A percentile compares a stretch with the other conserved stretches of the same genome.
These are phyloP conservation scores for Phytopythium mirpurense DNA, from an alignment of 352 stramenopile genomes.

Conservation along the genomic window DNA sequence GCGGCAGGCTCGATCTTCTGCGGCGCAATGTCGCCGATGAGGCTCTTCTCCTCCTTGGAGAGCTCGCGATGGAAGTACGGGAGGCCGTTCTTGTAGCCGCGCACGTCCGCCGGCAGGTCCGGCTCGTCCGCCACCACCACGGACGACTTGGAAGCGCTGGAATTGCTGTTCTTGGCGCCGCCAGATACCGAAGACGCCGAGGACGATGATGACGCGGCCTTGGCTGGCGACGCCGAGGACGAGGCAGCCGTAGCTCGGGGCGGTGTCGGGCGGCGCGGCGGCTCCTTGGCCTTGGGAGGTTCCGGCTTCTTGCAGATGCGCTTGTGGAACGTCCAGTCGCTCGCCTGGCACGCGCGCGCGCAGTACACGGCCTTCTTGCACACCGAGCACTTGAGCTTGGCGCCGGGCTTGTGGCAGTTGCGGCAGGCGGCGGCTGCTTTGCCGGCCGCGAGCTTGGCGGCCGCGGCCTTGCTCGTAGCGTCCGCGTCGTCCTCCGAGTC, in stretches of 20 bases:
- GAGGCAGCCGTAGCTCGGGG: too few relatives aligned
- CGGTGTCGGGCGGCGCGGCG: constrained; percentile 18
- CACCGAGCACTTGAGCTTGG: constrained; percentile 84
- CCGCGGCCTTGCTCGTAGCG: constrained; percentile 7
- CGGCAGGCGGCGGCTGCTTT: constrained; percentile 34
- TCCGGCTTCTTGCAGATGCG: constrained; percentile 85
- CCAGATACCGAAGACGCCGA: constrained; percentile 9
- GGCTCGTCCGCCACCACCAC: constrained; percentile 67
- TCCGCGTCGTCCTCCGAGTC: constrained; percentile 37
- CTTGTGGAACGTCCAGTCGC: constrained; percentile 86
- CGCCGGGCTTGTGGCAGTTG: constrained; percentile 72
- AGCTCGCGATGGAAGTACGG: constrained; percentile 98
- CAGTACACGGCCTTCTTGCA: constrained; percentile 87
- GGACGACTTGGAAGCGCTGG: constrained; percentile 19
- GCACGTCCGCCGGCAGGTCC: constrained; percentile 50
- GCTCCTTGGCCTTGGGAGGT: constrained; percentile 39
- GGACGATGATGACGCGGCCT: constrained; percentile 9
- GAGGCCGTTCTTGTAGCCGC: constrained; percentile 81
- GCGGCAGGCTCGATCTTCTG: constrained; percentile 71
- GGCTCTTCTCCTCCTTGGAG: constrained; percentile 91
- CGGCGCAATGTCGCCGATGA: constrained; percentile 95
- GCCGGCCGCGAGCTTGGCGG: constrained; percentile 3
- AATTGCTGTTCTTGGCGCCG: constrained; percentile 13
- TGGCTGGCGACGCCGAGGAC: constrained; percentile 4
- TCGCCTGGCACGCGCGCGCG: constrained; percentile 69